phyloP scores from a whole-genome alignment of 495 filamentous ascomycete genomes.

The Coniosporium apollinis region DNA sequence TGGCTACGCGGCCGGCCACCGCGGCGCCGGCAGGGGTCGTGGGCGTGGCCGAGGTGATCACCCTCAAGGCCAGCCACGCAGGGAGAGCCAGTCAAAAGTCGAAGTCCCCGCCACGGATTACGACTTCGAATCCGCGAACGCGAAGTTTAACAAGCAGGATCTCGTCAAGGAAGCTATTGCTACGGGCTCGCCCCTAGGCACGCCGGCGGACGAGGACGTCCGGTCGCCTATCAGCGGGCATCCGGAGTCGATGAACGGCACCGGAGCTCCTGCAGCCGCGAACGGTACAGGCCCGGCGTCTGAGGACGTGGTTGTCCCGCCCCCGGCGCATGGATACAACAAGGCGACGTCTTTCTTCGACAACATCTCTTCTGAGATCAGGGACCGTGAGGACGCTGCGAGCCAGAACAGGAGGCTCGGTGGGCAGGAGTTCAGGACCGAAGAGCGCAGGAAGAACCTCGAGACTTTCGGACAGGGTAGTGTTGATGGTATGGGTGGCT shows the following conservation, averaged over 20 bases:
- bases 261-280: conserved; percentile 2
- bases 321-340: conserved; percentile 49
- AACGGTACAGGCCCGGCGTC: conserved; percentile 15
- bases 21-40: conserved; percentile 10
- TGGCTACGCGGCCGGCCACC: conserved; percentile 13
- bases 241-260: conserved; percentile 1
- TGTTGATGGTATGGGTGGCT: conserved; percentile 53
- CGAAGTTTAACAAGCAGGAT: conserved; percentile 97
- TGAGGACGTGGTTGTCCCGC: conserved; percentile 25
- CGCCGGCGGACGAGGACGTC: conserved; percentile 28
- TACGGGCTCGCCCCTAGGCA: conserved; percentile 46
- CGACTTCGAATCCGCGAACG: conserved; percentile 84
- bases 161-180: conserved; percentile 82
- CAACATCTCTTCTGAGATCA: conserved; percentile 86
- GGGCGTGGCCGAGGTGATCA: conserved; percentile 33
- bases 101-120: conserved; percentile 82
- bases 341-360: conserved; percentile 84
- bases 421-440: conserved; percentile 80
- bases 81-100: no score
- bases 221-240: conserved; percentile 15
- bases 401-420: conserved; percentile 32
- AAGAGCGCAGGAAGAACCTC: conserved; percentile 88
- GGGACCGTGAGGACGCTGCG: conserved; percentile 61
- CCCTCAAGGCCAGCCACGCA: background rate
- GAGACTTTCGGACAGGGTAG: conserved; percentile 98